phyloP scores from a whole-genome alignment of 2,329 filamentous ascomycete species.

The Neofusicoccum laricinum region DNA sequence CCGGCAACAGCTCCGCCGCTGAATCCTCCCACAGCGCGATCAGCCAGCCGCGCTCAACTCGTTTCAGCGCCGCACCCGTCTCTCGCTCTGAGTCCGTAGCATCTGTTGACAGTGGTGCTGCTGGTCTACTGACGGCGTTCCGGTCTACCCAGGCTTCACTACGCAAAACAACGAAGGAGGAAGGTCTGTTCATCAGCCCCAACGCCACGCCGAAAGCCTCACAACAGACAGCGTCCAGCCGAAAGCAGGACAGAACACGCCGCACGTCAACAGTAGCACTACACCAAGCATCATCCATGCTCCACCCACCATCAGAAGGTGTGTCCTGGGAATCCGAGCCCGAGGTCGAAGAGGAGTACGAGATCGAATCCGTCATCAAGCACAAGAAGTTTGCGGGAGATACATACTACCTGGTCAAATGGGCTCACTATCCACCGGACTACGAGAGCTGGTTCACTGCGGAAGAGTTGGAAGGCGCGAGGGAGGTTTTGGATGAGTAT shows the following conservation, averaged over 20 bases:
- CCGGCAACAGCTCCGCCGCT: neutral
- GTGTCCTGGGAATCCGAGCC: neutral
- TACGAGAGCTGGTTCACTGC: neutral
- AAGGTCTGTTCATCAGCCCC: neutral
- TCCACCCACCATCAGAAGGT: neutral
- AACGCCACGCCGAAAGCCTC: neutral
- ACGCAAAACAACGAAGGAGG: neutral
- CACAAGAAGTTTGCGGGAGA: neutral
- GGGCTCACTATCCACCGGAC: neutral
- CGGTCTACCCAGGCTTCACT: neutral
- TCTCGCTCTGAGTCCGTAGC: neutral
- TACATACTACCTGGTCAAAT: neutral
- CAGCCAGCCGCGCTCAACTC: neutral
- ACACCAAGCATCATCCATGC: neutral
- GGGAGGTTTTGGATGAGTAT: neutral
- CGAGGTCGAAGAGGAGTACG: neutral
- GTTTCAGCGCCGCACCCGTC: neutral
- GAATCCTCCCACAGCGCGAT: neutral
- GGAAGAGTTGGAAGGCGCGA: neutral
- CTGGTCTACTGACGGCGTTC: neutral
- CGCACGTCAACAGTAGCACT: neutral
- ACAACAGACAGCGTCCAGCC: neutral
- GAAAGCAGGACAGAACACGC: neutral
- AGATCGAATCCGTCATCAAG: neutral
- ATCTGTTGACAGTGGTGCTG: neutral